These are phyloP conservation scores for Podaxis pistillaris DNA, from an alignment of 768 basidiomycete genomes.

Conservation along the genomic window DNA sequence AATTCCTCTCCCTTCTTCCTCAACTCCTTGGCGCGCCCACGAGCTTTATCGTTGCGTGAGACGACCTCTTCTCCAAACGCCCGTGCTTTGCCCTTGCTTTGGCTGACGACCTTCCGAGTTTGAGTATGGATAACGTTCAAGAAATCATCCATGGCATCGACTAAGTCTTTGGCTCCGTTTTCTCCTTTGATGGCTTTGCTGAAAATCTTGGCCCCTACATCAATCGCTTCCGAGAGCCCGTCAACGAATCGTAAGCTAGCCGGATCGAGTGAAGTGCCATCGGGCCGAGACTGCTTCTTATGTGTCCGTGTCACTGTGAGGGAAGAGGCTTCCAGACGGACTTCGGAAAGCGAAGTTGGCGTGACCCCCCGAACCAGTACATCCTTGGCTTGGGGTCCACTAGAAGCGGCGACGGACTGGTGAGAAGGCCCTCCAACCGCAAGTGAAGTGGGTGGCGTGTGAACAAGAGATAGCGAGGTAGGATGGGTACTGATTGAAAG, in stretches of 20 bases:
- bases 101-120: slow-evolving; percentile 41
- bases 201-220: slow-evolving; percentile 43
- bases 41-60: slow-evolving; percentile 50
- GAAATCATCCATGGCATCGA: slow-evolving; percentile 59
- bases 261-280: slow-evolving; percentile 24
- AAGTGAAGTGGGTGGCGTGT: slow-evolving; percentile 5
- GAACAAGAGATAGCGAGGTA: slow-evolving; percentile 21
- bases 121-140: slow-evolving; percentile 49
- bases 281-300: slow-evolving; percentile 17
- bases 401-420: slow-evolving; percentile 16
- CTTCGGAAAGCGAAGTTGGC: slow-evolving; percentile 22
- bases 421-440: slow-evolving; percentile 2
- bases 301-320: slow-evolving; percentile 16
- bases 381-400: slow-evolving; percentile 21
- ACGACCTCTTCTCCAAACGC: slow-evolving; percentile 43
- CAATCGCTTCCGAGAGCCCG: slow-evolving; percentile 48
- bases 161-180: slow-evolving; percentile 51
- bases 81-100: slow-evolving; percentile 47
- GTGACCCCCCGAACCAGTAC: slow-evolving; percentile 22
- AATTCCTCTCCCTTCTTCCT: slow-evolving; percentile 47
- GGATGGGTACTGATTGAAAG: slow-evolving; percentile 16
- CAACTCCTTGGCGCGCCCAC: slow-evolving; percentile 51
- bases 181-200: slow-evolving; percentile 39
- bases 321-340: slow-evolving; percentile 27
- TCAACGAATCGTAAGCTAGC: slow-evolving; percentile 41